These are phyloP conservation scores for Pythium diclinum DNA, from an alignment of 352 stramenopile species.

Conservation along the genomic window DNA sequence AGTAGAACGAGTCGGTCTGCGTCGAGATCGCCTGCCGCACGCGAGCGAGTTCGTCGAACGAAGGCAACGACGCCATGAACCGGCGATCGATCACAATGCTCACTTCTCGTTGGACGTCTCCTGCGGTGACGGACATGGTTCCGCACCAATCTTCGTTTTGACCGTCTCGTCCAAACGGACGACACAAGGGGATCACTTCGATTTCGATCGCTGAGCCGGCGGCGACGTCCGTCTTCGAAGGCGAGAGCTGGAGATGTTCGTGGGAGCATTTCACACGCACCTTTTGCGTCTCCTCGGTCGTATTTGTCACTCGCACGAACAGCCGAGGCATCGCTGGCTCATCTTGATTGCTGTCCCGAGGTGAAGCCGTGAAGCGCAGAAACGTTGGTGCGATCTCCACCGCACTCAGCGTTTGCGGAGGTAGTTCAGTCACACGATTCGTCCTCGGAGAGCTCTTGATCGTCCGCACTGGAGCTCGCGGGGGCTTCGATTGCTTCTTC, in stretches of 20 bases:
- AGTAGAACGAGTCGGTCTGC: conserved; percentile 84
- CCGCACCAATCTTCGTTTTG: conserved; percentile 52
- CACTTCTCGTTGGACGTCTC: conserved; percentile 50
- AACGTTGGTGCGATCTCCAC: conserved; percentile 62
- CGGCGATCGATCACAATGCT: conserved; percentile 58
- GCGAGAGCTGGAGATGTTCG: conserved; percentile 56
- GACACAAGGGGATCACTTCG: conserved; percentile 51
- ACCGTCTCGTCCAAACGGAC: conserved; percentile 32
- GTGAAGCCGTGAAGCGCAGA: conserved; percentile 40
- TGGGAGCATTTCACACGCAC: conserved; percentile 54
- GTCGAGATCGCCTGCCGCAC: conserved; percentile 59
- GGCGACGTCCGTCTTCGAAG: conserved; percentile 38
- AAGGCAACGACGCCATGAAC: conserved; percentile 40
- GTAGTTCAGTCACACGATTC: conserved; percentile 43
- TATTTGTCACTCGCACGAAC: conserved; percentile 53
- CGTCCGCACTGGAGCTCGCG: neutral
- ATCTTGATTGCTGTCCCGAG: neutral
- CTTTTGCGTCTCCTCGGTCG: conserved; percentile 39
- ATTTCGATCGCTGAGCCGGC: conserved; percentile 44
- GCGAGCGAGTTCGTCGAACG: conserved; percentile 61
- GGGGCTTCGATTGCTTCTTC: conserved; percentile 2
- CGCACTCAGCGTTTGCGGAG: conserved; percentile 31
- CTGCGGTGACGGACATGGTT: conserved; percentile 56
- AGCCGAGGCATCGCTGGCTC: neutral
- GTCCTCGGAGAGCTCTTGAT: conserved; percentile 5